Evolutionary conservation across 2,329 filamentous ascomycete genomes (phyloP).

Genomic region (Colletotrichum spaethianum): DNA sequence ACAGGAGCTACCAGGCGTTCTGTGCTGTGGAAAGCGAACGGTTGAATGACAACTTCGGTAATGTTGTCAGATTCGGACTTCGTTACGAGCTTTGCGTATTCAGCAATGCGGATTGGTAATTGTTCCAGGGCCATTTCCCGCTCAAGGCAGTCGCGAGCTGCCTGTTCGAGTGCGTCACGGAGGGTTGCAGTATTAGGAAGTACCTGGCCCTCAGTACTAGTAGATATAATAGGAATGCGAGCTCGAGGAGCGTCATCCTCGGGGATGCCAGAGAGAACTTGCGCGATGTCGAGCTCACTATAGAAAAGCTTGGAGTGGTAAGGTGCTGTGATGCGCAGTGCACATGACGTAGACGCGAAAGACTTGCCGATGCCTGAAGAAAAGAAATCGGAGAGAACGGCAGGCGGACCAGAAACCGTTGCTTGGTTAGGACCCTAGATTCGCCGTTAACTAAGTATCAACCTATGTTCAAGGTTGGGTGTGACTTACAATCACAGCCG

Average conservation of each 20-base stretch:
- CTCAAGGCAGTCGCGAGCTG: conserved; percentile 9
- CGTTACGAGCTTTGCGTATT: background rate
- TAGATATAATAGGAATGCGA: background rate
- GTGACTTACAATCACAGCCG: background rate
- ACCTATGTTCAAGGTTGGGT: too few species aligned
- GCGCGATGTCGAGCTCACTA: background rate
- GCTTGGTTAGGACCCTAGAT: background rate
- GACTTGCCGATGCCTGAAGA: conserved; percentile 1
- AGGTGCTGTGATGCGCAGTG: background rate
- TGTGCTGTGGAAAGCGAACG: conserved; percentile 10
- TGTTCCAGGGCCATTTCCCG: conserved; percentile 3
- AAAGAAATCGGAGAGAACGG: background rate
- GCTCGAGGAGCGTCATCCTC: too few species aligned
- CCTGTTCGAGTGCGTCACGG: background rate
- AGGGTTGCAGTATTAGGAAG: background rate
- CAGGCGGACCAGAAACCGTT: conserved; percentile 6
- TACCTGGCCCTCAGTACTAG: background rate
- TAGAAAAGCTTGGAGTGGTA: background rate
- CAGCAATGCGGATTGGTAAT: conserved; percentile 1
- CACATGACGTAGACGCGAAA: background rate
- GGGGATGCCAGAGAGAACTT: background rate
- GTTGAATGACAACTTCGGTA: background rate
- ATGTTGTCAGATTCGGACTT: background rate
- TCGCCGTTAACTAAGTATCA: background rate
- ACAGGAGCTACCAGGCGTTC: background rate